Conservation (phyloP, 208 protist species). For the Phytomonas francai region DNA sequence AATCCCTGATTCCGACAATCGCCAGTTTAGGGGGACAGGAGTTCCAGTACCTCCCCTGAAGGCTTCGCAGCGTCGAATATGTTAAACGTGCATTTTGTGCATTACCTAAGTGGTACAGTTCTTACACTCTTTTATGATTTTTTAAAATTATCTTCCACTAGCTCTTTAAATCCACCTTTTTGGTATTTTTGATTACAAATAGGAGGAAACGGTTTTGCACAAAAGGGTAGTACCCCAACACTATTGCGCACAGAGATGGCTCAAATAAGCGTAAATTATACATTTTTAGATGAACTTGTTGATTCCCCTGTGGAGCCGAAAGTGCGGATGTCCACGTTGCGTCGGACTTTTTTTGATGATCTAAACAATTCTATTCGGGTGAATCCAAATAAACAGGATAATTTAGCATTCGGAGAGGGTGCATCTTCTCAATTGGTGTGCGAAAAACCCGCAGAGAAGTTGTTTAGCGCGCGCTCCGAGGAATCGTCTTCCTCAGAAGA, state of each 20-base stretch:
- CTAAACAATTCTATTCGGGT: conserved; percentile 41
- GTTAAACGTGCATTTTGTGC: conserved; percentile 6
- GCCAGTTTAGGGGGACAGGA: neutral
- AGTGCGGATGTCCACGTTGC: conserved; percentile 14
- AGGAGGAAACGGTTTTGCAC: neutral
- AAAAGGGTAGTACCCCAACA: neutral
- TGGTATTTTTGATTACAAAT: neutral
- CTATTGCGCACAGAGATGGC: neutral
- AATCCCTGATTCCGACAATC: neutral
- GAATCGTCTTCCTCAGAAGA: neutral
- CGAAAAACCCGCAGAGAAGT: neutral
- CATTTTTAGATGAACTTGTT: neutral
- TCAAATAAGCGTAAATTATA: neutral
- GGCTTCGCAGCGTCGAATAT: neutral
- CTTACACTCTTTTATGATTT: neutral
- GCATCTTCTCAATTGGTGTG: neutral
- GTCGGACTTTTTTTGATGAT: conserved; percentile 46
- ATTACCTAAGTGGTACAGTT: neutral
- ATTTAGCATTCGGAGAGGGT: neutral
- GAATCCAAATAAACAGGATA: conserved; percentile 22
- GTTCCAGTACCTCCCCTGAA: neutral
- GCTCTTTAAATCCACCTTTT: neutral
- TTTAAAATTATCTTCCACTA: neutral
- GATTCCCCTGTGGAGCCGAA: neutral
- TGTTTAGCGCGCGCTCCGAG: neutral